phyloP scores from a whole-genome alignment of 352 stramenopile genomes.

The Pythium grandisporangium region DNA sequence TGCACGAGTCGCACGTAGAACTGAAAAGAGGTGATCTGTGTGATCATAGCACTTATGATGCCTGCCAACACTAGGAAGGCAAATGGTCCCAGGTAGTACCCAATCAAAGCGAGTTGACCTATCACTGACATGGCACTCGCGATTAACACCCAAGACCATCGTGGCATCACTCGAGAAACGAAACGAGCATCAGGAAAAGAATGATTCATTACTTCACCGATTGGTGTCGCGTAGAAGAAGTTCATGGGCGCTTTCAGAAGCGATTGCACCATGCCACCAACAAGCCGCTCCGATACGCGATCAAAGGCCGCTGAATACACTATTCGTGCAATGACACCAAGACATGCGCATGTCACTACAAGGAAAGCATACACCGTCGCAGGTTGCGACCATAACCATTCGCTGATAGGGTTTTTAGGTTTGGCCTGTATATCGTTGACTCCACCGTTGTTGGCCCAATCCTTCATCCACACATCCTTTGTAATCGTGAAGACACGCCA shows the following conservation, averaged over 20 bases:
- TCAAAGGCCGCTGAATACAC: background rate
- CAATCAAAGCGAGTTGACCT: no score
- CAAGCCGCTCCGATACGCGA: no score
- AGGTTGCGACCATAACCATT: no score
- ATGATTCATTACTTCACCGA: conserved; percentile 79
- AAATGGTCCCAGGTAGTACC: background rate
- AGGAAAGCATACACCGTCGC: background rate
- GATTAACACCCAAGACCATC: background rate
- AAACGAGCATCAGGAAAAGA: conserved; percentile 69
- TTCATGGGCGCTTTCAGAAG: conserved; percentile 3
- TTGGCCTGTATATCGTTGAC: background rate
- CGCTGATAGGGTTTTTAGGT: background rate
- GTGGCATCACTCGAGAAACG: background rate
- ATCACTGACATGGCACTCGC: background rate
- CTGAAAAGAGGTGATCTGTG: background rate
- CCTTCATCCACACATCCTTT: background rate
- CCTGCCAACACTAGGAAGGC: background rate
- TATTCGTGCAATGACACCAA: background rate
- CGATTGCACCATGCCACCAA: conserved; percentile 43
- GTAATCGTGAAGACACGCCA: background rate
- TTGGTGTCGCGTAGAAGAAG: conserved; percentile 80
- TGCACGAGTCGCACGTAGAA: background rate
- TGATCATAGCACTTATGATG: background rate
- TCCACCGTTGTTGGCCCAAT: background rate
- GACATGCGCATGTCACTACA: no score